Conservation (phyloP, 2,329 filamentous ascomycete genomes). For the Lasiodiplodia theobromae region DNA sequence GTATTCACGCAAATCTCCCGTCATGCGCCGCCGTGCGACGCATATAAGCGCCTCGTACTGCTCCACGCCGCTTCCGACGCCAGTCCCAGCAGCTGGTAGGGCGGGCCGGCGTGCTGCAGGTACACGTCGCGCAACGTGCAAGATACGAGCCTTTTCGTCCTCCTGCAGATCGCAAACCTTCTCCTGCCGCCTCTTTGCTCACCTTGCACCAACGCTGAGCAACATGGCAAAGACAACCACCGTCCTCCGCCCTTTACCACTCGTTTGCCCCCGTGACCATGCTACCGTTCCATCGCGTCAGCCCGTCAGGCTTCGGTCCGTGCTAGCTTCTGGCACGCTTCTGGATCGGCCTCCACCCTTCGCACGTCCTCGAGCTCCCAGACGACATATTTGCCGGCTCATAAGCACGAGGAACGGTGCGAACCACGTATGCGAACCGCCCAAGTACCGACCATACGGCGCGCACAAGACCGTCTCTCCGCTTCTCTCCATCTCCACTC, state of each 20-base stretch:
- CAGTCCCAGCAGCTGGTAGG: slow-evolving; percentile 9
- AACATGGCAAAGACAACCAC: slow-evolving; percentile 14
- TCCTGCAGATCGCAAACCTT: slow-evolving; percentile 7
- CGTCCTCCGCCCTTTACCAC: not conserved
- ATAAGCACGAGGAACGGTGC: slow-evolving; percentile 10
- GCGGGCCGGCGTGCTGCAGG: slow-evolving; percentile 16
- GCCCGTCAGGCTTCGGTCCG: not conserved
- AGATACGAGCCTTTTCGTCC: slow-evolving; percentile 9
- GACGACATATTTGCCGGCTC: not conserved
- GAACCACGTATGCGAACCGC: slow-evolving; percentile 5
- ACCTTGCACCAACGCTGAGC: slow-evolving; percentile 7
- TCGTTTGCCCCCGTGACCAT: slow-evolving; percentile 8
- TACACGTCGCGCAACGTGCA: slow-evolving; percentile 28
- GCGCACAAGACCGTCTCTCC: not conserved
- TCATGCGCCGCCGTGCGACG: slow-evolving; percentile 15
- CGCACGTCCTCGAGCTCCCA: not conserved
- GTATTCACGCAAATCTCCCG: slow-evolving; percentile 24
- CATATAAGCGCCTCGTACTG: slow-evolving; percentile 24
- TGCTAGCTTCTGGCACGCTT: slow-evolving; percentile 6
- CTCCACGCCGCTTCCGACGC: not conserved
- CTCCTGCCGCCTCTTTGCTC: not conserved
- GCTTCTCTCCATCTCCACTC: not conserved
- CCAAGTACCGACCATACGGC: not conserved
- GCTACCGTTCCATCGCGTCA: slow-evolving; percentile 26
- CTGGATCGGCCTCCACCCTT: slow-evolving; percentile 3